Evolutionary conservation across 2,329 filamentous ascomycete genomes (phyloP), one percentile per base, ranked within the genome.

Genomic region (Alternaria triticina): DNA sequence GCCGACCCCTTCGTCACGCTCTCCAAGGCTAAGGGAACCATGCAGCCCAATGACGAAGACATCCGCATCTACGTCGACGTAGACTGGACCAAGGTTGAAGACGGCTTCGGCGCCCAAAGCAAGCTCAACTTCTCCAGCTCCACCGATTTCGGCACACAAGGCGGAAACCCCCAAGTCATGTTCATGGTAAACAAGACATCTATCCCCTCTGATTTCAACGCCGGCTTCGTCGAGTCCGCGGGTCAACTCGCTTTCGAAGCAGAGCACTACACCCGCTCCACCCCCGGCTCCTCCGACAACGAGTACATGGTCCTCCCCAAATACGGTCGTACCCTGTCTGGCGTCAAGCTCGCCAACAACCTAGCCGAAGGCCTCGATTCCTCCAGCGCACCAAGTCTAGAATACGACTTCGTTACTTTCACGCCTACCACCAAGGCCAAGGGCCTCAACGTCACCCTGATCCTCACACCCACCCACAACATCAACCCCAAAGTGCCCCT

Each of bases 401-500:
- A 79, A 66, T 80, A 80, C 66, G 74, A 77, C 65, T 77, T 81
- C 57, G 66, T 76, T 33, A 78, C 79, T 27, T 80, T 80, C 62
- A 77, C 77, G 1, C 65, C 73, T 7, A 77, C 75, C 0, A 72
- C 76, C 3, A 33, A 67, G 7, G 62, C 73, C 8, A 81, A 78
- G 27, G 67, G 72, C 3, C 70, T 79, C 12, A 80, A 80, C 50
- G 61, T 83, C 2, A 81, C 80, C 1, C 71, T 83, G 22, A 80
- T 82, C 33, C 79, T 84, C 20, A 80, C 79, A 1, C 78, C 80
- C 4, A 79, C 82, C 0, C 79, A 87, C 5, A 87, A 88, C 68
- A 82, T 84, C 6, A 82, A 86, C 59, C 85, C 86, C 1, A 76
- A 79, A 22, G 78, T 81, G 1, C 82, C 80, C 3, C 83, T 88